Base-by-base conservation (phyloP, 345 rosid species). In the Syzygium grande region DNA sequence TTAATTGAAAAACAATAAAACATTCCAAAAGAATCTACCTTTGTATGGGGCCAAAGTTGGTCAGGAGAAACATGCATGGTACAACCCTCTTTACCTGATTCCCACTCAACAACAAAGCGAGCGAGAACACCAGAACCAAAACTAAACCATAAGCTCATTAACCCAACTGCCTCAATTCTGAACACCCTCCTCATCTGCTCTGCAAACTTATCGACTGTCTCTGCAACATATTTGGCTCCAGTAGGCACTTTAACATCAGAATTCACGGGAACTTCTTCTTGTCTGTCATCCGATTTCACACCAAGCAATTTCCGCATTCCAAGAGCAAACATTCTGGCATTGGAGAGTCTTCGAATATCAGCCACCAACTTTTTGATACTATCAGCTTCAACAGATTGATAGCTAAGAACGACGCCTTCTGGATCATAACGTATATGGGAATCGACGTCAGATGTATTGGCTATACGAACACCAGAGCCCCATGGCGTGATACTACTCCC, bases 31-130 rank as follows among this genome's bases (percentile, higher is more conserved):
- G 52, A 86, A 65, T 29, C 90, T 86, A 94, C 99, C 98, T 97
- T 97, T 9, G 99, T 98, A 89, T 98, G 99, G 38, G 99, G 99
- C 99, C 99, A 98, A 87, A 93, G 97, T 91, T 97, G 99, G 86
- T 98, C 99, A 16, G 99, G 99, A 87, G 99, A 96, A 91, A 98
- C 99, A 91, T 96, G 99, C 99, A 97, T 96, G 58, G 99, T 98
- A 92, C 99, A 98, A 89, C 98, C 99, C 89, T 98, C 98, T 92
- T 94, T 98, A 90, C 96, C 97, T 19, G 98, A 92, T 91, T 97
- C 99, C 99, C 99, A 98, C 90, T 98, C 99, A 84, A 98, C 99
- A 91, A 97, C 98, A 92, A 98, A 97, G 78, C 99, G 98, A 49
- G 98, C 99, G 46, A 97, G 94, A 85, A 94, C 92, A 46, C 95